These are phyloP conservation scores for Canavalia ensiformis DNA, from an alignment of 306 rosid genomes.

Conservation along the genomic window DNA sequence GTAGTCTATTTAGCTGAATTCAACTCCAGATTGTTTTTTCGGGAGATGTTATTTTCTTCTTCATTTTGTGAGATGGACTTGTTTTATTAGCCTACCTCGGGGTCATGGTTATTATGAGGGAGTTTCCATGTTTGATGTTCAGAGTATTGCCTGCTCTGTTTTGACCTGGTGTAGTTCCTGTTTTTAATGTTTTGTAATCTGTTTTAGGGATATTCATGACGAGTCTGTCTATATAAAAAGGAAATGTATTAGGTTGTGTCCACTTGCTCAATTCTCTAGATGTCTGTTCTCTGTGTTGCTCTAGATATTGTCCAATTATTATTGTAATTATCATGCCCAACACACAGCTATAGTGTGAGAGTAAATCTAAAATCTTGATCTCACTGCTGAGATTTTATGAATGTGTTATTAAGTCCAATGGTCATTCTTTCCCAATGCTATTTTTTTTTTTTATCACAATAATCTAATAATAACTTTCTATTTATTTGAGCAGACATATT, in stretches of 20 bases:
- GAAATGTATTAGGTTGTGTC: background rate
- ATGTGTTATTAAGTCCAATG: slow-evolving; percentile 19
- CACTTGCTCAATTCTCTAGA: background rate
- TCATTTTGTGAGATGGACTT: background rate
- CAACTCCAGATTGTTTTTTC: background rate
- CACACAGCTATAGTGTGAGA: slow-evolving; percentile 6
- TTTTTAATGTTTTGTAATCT: background rate
- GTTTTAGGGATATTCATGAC: slow-evolving; percentile 14
- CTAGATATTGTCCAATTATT: background rate
- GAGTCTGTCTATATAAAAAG: no score
- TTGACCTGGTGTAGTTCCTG: background rate
- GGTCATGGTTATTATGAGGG: background rate
- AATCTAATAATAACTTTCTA: slow-evolving; percentile 26
- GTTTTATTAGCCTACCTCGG: background rate
- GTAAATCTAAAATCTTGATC: slow-evolving; percentile 20
- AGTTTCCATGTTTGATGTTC: background rate
- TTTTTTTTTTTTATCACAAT: background rate
- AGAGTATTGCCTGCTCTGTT: background rate
- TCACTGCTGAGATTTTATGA: background rate
- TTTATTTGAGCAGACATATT: slow-evolving; percentile 68
- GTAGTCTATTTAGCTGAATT: background rate
- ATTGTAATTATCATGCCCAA: background rate
- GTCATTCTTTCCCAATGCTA: slow-evolving; percentile 17
- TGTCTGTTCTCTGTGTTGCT: slow-evolving; percentile 1
- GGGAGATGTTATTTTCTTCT: background rate